phyloP scores from a whole-genome alignment of 1,284 basidiomycete species.

The Lentinula novae-zelandiae region DNA sequence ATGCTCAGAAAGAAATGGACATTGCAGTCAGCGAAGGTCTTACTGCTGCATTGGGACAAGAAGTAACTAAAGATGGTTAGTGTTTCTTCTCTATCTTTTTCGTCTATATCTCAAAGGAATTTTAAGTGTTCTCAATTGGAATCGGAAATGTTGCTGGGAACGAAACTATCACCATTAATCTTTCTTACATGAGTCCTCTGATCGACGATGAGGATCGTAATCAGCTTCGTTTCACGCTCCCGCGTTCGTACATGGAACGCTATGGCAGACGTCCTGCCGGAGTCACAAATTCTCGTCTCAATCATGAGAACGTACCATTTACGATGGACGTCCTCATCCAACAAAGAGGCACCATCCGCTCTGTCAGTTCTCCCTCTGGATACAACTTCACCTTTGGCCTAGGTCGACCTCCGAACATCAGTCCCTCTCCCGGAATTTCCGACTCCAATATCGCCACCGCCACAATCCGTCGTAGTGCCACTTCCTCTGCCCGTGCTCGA shows the following conservation, averaged over 20 bases:
- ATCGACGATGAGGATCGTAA: constrained; percentile 14
- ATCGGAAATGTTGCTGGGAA: constrained; percentile 10
- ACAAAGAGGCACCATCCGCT: not conserved
- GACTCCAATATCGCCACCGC: not conserved
- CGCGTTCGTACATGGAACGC: constrained; percentile 9
- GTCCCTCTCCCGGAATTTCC: not conserved
- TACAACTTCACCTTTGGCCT: not conserved
- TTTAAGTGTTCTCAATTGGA: constrained; percentile 8
- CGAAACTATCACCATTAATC: constrained; percentile 13
- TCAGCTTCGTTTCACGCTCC: constrained; percentile 12
- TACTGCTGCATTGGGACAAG: not conserved
- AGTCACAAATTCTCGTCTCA: not conserved
- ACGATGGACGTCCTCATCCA: not conserved
- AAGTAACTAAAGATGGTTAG: not conserved
- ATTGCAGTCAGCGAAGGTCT: not conserved
- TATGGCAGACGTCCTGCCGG: constrained; percentile 5
- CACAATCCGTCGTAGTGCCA: not conserved
- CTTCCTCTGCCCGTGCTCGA: constrained; percentile 5
- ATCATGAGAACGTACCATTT: not conserved
- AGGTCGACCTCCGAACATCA: not conserved
- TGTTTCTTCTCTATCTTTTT: not conserved
- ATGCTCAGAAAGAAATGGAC: not conserved
- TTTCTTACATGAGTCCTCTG: constrained; percentile 9
- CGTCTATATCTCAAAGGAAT: not conserved
- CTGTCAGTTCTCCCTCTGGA: not conserved